Conservation (phyloP, 2,329 filamentous ascomycete genomes). For the Calycina marina region DNA sequence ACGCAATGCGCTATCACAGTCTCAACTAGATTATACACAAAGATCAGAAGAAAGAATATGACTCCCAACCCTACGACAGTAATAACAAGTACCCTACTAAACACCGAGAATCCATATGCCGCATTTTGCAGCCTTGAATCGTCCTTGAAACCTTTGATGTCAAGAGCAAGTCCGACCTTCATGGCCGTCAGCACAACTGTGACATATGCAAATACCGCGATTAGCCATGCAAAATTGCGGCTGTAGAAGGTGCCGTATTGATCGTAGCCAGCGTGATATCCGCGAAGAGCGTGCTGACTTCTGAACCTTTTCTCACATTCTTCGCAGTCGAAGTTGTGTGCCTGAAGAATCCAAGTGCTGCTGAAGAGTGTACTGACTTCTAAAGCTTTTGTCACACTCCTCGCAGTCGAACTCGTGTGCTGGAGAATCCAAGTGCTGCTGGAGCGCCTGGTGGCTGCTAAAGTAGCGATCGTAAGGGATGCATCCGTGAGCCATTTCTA, state of each 20-base stretch:
- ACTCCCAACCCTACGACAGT: slow-evolving; percentile 3
- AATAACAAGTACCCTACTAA: slow-evolving; percentile 28
- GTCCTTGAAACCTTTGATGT: slow-evolving; percentile 18
- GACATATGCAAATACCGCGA: slow-evolving; percentile 27
- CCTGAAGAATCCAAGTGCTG: no score
- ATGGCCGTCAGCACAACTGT: slow-evolving; percentile 32
- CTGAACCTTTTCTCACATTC: no score
- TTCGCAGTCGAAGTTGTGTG: no score
- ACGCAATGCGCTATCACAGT: slow-evolving; percentile 8
- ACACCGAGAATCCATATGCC: slow-evolving; percentile 33
- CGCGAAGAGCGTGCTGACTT: no score
- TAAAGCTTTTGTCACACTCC: no score
- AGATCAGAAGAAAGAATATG: neutral
- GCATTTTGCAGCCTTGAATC: slow-evolving; percentile 27
- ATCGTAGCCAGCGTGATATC: slow-evolving; percentile 7
- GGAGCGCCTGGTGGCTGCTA: no score
- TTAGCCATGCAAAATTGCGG: slow-evolving; percentile 28
- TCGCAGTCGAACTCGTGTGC: no score
- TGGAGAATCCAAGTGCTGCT: no score
- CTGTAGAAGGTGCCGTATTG: slow-evolving; percentile 28
- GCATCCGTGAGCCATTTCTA: no score
- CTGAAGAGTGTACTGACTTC: no score
- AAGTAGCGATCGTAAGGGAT: no score
- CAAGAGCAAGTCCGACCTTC: slow-evolving; percentile 31
- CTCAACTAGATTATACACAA: slow-evolving; percentile 2